Evolutionary conservation across 139 green algal genomes (phyloP).

Genomic region (Chlamydomonas applanata): DNA sequence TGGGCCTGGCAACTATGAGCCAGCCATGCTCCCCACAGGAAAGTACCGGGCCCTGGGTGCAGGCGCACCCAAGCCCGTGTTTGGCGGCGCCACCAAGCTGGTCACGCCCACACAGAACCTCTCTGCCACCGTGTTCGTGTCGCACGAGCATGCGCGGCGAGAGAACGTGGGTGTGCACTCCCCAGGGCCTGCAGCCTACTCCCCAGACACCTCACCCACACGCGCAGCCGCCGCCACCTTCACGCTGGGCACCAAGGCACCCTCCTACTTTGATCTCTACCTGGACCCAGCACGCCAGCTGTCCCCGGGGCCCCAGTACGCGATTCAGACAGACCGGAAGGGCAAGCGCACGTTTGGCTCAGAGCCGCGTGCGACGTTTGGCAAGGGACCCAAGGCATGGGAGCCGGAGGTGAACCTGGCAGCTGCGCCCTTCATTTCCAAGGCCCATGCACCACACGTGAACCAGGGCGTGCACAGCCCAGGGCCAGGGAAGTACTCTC

Average conservation of each 20-base stretch:
- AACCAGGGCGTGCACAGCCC: conserved; percentile 26
- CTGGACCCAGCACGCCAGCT: conserved; percentile 11
- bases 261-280: conserved; percentile 20
- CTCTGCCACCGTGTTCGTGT: conserved; percentile 19
- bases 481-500: conserved; percentile 7
- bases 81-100: conserved; percentile 12
- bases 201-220: conserved; percentile 13
- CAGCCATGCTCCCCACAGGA: background rate
- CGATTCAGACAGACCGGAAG: conserved; percentile 6
- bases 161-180: conserved; percentile 27
- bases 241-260: background rate
- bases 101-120: conserved; percentile 7
- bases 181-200: conserved; percentile 11
- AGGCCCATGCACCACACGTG: conserved; percentile 17
- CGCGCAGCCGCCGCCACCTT: conserved; percentile 1
- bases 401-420: conserved; percentile 18
- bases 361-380: conserved; percentile 19
- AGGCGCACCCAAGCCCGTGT: conserved; percentile 12
- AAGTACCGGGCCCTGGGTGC: background rate
- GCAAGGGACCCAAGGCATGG: conserved; percentile 18
- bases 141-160: conserved; percentile 13
- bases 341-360: conserved; percentile 19
- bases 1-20: conserved; percentile 31
- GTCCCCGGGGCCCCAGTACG: conserved; percentile 28
- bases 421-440: conserved; percentile 14